Percentiles rank a stretch among this genome's conserved stretches.
Conservation (phyloP, 169 alveolate genomes). For the Plasmodium gaboni region DNA sequence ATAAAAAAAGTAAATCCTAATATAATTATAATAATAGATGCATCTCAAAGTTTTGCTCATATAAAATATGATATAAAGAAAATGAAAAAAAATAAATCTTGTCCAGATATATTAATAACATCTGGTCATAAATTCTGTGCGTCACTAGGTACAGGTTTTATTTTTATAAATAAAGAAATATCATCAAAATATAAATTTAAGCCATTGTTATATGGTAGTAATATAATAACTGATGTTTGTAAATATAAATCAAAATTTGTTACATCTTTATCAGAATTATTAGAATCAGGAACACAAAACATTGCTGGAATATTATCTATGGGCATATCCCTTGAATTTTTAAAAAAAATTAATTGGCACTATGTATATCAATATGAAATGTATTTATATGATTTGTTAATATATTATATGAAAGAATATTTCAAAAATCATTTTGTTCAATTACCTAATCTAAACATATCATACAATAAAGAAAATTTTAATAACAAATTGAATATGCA, state of each 20-base stretch:
- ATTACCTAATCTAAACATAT: neutral
- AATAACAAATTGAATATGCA: neutral
- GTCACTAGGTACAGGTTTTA: conserved; percentile 85
- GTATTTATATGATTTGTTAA: conserved; percentile 49
- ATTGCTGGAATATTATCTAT: conserved; percentile 40
- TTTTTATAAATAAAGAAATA: conserved; percentile 63
- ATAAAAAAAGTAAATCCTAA: conserved; percentile 71
- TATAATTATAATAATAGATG: conserved; percentile 79
- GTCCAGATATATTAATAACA: conserved; percentile 81
- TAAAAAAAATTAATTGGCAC: conserved; percentile 8
- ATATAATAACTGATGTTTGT: conserved; percentile 36
- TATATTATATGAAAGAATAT: conserved; percentile 6
- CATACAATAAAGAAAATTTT: neutral
- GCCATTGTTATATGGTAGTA: conserved; percentile 66
- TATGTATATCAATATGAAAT: conserved; percentile 35
- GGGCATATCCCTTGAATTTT: conserved; percentile 44
- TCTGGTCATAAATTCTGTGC: conserved; percentile 87
- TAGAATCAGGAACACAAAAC: conserved; percentile 68
- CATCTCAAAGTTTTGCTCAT: conserved; percentile 83
- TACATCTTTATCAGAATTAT: conserved; percentile 41
- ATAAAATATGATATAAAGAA: conserved; percentile 47
- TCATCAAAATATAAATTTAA: conserved; percentile 34
- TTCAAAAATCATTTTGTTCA: conserved; percentile 7
- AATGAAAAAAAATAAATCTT: conserved; percentile 68
- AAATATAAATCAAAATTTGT: conserved; percentile 61